Evolutionary conservation across 129 eudicot genomes (phyloP).

Genomic region (Chrysanthemum makinoi): DNA sequence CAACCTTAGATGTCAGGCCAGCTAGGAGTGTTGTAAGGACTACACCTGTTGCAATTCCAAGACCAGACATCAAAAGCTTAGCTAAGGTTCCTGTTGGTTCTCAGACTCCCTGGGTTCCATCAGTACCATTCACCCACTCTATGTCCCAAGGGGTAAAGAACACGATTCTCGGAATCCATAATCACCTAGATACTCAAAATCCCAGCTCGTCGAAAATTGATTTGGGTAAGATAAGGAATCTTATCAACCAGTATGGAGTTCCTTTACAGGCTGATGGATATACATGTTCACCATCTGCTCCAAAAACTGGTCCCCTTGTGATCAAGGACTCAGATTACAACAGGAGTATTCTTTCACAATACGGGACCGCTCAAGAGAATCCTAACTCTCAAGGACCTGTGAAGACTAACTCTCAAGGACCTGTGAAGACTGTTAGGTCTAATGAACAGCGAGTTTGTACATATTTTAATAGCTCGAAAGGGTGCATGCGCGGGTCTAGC

Average conservation of each 20-base stretch:
- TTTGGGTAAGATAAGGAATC: constrained; percentile 23
- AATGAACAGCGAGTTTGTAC: constrained; percentile 25
- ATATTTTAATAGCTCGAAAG: constrained; percentile 29
- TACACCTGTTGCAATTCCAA: background rate
- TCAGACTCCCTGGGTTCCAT: constrained; percentile 24
- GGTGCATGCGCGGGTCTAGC: constrained; percentile 42
- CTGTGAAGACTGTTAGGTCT: constrained; percentile 8
- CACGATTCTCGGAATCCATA: background rate
- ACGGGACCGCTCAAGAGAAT: constrained; percentile 32
- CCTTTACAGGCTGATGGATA: background rate
- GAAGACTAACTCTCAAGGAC: constrained; percentile 26
- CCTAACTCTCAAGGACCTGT: constrained; percentile 26
- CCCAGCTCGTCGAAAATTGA: constrained; percentile 23
- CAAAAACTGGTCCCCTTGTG: background rate
- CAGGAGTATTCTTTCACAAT: constrained; percentile 37
- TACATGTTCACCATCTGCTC: background rate
- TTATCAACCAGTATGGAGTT: constrained; percentile 36
- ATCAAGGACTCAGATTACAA: constrained; percentile 36
- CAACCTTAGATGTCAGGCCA: no score
- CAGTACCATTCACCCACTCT: constrained; percentile 14
- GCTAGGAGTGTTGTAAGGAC: no score
- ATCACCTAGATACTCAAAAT: background rate
- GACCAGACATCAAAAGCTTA: background rate
- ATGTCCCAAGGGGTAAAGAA: constrained; percentile 9
- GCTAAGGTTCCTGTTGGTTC: constrained; percentile 6